Percentiles rank a stretch among this genome's conserved stretches.
Evolutionary conservation across 176 grass and related monocot species (phyloP).

Genomic region (Aechmea fasciata): DNA sequence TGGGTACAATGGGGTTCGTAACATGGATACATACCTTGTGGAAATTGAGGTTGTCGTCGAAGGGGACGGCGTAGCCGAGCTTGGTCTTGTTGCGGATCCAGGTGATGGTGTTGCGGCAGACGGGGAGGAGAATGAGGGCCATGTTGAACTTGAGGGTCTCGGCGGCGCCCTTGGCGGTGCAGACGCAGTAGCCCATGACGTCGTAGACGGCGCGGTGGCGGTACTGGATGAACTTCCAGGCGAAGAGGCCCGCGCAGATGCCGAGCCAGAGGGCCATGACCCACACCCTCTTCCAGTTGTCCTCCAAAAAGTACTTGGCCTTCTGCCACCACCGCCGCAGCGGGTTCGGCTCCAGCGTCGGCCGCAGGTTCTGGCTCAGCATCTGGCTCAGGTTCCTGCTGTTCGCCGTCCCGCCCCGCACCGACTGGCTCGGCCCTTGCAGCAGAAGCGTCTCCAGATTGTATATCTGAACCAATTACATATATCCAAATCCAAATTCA

Average conservation of each 20-base stretch:
- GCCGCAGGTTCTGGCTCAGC: conserved; percentile 73
- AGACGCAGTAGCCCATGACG: conserved; percentile 97
- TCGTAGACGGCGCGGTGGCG: conserved; percentile 48
- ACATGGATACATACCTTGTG: conserved; percentile 64
- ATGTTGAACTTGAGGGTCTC: conserved; percentile 99
- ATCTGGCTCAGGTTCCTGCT: conserved; percentile 80
- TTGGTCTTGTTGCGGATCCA: conserved; percentile 67
- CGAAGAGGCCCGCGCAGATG: conserved; percentile 51
- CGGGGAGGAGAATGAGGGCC: conserved; percentile 85
- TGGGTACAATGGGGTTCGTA: too few relatives aligned
- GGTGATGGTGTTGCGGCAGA: conserved; percentile 99
- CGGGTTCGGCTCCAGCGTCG: conserved; percentile 74
- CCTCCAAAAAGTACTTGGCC: conserved; percentile 59
- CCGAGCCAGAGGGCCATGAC: conserved; percentile 62
- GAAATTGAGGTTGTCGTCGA: conserved; percentile 99
- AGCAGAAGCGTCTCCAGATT: conserved; percentile 75
- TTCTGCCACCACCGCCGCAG: conserved; percentile 50
- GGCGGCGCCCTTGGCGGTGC: conserved; percentile 87
- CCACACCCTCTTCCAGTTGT: conserved; percentile 93
- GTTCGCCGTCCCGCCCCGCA: conserved; percentile 58
- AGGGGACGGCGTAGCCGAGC: conserved; percentile 32
- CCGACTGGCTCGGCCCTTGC: conserved; percentile 51
- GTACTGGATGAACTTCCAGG: conserved; percentile 88
- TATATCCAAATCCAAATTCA: not conserved
- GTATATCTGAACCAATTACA: conserved; percentile 31